Base-by-base conservation (phyloP, 768 basidiomycete genomes). In the Phlebiopsis gigantea region DNA sequence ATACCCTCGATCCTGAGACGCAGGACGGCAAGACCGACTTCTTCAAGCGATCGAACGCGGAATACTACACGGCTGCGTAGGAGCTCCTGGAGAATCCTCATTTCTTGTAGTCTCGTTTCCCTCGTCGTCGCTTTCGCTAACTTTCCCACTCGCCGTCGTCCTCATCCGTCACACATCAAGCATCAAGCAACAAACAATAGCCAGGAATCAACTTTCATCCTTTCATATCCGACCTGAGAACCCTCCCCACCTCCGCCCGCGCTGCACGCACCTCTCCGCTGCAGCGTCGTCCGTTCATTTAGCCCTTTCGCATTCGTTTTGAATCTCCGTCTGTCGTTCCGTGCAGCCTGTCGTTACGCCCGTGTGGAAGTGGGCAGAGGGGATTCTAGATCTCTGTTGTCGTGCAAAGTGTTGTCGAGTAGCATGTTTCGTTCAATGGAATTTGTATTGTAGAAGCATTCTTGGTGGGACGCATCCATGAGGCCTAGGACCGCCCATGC, bases 31-130 rank as follows among this genome's bases (percentile, higher is more conserved):
- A 15, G 14, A 14, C 50, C 50, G 54, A 55, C 30, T 47, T 47
- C 30, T 55, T 55, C 45, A 55, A 55, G 45, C 43, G 54, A 3
- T 34, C 54, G 45, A 55, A 55, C 22, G 54, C 24, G 15, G 54
- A 55, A 29, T 55, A 55, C 21, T 55, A 55, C 30, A 46, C 26
- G 15, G 44, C 54, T 19, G 54, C 54, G 4, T 55, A 47, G 50
- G 29, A 30, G 14, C 19, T 30, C 28, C 5, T 19, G 47, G 5
- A 1, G 47, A 30, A 19, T 48, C 31, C 46, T 29, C 48, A n/a
- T 31, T 31, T 50, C 17, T 10, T 31, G 30, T n/a, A n/a, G n/a
- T n/a, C 26, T 26, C 14, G n/a, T 50, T 39, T 17, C 7, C 30
- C 7, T 22, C 24, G 21, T 39, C 29, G n/a, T 31, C 34, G 50